These are phyloP conservation scores for Colletotrichum tofieldiae DNA, from an alignment of 2,329 filamentous ascomycete genomes.

Conservation along the genomic window DNA sequence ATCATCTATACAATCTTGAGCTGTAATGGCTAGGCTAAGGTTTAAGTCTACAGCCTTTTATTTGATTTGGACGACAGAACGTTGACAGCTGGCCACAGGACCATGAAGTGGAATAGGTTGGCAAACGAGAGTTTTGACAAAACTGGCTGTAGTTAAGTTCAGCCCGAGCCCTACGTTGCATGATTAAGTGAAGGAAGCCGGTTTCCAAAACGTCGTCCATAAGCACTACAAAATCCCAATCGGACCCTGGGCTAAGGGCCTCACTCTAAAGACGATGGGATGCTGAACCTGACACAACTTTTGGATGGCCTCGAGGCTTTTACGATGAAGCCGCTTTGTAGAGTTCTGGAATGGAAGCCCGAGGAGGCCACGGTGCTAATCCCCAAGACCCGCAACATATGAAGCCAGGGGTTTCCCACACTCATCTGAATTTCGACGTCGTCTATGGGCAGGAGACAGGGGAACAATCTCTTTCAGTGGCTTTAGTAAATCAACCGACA, in stretches of 20 bases:
- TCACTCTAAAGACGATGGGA: conserved; percentile 46
- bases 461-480: background rate
- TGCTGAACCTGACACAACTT: conserved; percentile 38
- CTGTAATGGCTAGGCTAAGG: conserved; percentile 55
- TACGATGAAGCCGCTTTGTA: conserved; percentile 49
- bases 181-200: conserved; percentile 51
- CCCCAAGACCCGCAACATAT: background rate
- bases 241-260: conserved; percentile 42
- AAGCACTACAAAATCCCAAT: conserved; percentile 53
- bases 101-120: conserved; percentile 45
- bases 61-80: conserved; percentile 50
- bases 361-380: conserved; percentile 43
- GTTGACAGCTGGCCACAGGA: conserved; percentile 45
- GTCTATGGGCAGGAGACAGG: background rate
- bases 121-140: conserved; percentile 42
- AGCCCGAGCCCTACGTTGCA: conserved; percentile 47
- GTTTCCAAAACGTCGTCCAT: conserved; percentile 55
- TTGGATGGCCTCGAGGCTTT: conserved; percentile 47
- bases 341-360: conserved; percentile 49
- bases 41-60: conserved; percentile 48
- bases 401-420: background rate
- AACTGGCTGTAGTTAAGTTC: conserved; percentile 45
- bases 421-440: background rate
- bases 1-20: conserved; percentile 48
- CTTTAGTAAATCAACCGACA: background rate